These are phyloP conservation scores for Cardamine chenopodiifolia DNA, from an alignment of 345 rosid species.

Conservation along the genomic window DNA sequence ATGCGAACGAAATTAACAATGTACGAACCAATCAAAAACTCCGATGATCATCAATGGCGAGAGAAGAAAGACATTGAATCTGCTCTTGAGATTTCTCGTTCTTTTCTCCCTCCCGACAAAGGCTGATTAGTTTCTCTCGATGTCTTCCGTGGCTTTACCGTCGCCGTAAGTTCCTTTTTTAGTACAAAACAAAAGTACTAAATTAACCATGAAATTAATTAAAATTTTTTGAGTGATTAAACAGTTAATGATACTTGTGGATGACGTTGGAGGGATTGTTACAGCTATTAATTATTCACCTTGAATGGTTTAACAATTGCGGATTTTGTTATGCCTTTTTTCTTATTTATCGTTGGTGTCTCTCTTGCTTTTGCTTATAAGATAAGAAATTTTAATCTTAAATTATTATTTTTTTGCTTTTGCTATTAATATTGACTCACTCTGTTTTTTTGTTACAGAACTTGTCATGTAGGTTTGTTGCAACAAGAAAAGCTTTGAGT, in stretches of 20 bases:
- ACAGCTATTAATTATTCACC: conserved; percentile 89
- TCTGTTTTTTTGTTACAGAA: conserved; percentile 46
- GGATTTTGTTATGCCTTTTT: conserved; percentile 93
- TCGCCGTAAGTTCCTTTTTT: conserved; percentile 28
- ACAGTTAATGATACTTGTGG: conserved; percentile 95
- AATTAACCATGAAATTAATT: background rate
- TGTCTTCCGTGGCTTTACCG: conserved; percentile 76
- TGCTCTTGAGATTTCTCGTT: conserved; percentile 45
- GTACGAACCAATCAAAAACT: conserved; percentile 40
- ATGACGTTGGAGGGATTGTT: conserved; percentile 76
- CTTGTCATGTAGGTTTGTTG: conserved; percentile 52
- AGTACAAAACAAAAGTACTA: background rate
- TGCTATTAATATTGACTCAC: background rate
- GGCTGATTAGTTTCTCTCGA: conserved; percentile 65
- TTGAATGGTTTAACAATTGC: conserved; percentile 85
- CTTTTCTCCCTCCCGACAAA: conserved; percentile 30
- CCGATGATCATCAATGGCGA: conserved; percentile 24
- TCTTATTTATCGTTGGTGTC: conserved; percentile 86
- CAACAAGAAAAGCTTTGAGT: conserved; percentile 67
- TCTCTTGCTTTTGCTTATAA: conserved; percentile 77
- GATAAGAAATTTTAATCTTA: conserved; percentile 43
- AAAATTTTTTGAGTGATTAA: background rate
- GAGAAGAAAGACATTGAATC: conserved; percentile 38
- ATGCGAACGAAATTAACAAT: conserved; percentile 27
- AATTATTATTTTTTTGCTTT: background rate